Percentiles rank a stretch among this genome's conserved stretches.
phyloP scores from a whole-genome alignment of 2,329 filamentous ascomycete genomes.

The Stemphylium vesicarium region DNA sequence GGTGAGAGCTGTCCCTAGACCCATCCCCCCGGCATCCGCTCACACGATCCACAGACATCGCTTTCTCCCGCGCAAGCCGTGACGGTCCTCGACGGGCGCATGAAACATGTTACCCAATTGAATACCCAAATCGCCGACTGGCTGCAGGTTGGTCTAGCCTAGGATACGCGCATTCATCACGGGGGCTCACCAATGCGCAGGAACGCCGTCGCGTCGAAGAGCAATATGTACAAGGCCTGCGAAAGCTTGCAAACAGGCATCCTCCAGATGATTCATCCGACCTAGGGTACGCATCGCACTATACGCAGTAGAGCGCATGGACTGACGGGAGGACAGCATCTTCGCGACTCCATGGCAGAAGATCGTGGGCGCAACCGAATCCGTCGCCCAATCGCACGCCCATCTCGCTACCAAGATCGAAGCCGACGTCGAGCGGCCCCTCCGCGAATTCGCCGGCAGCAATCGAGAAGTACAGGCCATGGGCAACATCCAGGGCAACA shows the following conservation, averaged over 20 bases:
- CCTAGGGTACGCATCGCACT: constrained; percentile 72
- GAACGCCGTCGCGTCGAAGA: constrained; percentile 94
- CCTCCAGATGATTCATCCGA: constrained; percentile 78
- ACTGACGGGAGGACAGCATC: constrained; percentile 64
- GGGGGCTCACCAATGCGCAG: constrained; percentile 57
- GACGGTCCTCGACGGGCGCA: constrained; percentile 80
- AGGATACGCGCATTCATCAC: constrained; percentile 5
- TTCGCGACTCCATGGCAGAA: constrained; percentile 91
- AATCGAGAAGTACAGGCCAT: constrained; percentile 81
- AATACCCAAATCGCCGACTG: constrained; percentile 95
- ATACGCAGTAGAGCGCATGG: constrained; percentile 9
- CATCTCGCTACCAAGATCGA: constrained; percentile 82
- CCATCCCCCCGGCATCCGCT: constrained; percentile 32
- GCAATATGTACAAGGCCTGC: constrained; percentile 80
- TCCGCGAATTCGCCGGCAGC: constrained; percentile 75
- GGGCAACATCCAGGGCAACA: constrained; percentile 79
- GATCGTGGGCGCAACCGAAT: constrained; percentile 79
- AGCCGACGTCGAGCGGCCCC: constrained; percentile 81
- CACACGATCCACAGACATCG: constrained; percentile 65
- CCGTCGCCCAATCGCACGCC: constrained; percentile 83
- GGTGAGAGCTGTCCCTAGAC: constrained; percentile 60
- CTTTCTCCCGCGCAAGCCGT: constrained; percentile 85
- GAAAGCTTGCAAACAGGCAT: constrained; percentile 77
- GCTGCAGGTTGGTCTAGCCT: constrained; percentile 75
- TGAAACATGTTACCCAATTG: constrained; percentile 83